Evolutionary conservation across 371 early-diverging fungal genomes (phyloP).

Genomic region (Lichtheimia hyalospora): DNA sequence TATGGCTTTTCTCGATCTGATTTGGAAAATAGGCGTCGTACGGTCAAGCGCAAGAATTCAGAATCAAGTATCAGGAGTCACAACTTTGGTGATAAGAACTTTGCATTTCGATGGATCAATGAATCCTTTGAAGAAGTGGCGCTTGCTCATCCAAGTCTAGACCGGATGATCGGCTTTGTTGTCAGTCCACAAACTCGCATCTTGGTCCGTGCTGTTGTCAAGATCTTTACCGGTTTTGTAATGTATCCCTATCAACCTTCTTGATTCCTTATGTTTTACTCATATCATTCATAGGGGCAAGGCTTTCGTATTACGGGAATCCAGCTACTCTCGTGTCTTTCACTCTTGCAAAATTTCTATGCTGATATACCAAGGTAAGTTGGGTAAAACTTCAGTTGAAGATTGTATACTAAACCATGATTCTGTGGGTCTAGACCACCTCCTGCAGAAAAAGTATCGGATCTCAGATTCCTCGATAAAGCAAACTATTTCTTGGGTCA

Average conservation of each 20-base stretch:
- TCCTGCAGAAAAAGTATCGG: constrained; percentile 39
- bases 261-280: background rate
- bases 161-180: constrained; percentile 54
- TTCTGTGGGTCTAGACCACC: constrained; percentile 29
- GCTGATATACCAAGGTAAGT: constrained; percentile 50
- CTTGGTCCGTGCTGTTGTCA: constrained; percentile 46
- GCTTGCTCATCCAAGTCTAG: constrained; percentile 48
- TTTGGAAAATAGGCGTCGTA: constrained; percentile 18
- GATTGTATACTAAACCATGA: constrained; percentile 19
- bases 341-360: constrained; percentile 65
- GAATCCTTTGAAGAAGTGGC: constrained; percentile 53
- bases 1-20: constrained; percentile 34
- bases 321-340: constrained; percentile 68
- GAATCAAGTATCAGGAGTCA: constrained; percentile 40
- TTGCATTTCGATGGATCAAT: constrained; percentile 51
- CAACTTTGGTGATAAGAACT: constrained; percentile 52
- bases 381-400: background rate
- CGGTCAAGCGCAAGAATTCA: constrained; percentile 16
- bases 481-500: constrained; percentile 48
- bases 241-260: background rate
- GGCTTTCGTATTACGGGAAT: constrained; percentile 74
- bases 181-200: constrained; percentile 51
- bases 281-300: constrained; percentile 53
- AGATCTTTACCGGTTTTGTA: constrained; percentile 50
- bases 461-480: constrained; percentile 43